Percentiles rank a stretch among this genome's conserved stretches.
Evolutionary conservation across 805 yeast genomes (phyloP).

Genomic region (Metschnikowia orientalis): DNA sequence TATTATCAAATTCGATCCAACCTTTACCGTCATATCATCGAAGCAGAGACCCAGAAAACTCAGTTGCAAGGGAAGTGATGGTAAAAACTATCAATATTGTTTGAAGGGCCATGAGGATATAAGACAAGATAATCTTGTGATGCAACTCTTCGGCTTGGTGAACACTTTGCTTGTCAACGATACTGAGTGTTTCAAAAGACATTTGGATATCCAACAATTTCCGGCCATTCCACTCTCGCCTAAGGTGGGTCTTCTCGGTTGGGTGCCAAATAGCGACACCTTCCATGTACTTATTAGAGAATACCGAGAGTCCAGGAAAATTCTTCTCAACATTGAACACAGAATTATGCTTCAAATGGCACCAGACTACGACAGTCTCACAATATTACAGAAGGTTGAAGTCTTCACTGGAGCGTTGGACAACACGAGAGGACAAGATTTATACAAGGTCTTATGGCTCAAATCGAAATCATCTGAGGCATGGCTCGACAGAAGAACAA

Average conservation of each 20-base stretch:
- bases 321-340: slow-evolving; percentile 86
- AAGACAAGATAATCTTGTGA: slow-evolving; percentile 93
- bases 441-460: slow-evolving; percentile 93
- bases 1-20: slow-evolving; percentile 74
- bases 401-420: slow-evolving; percentile 95
- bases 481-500: slow-evolving; percentile 95
- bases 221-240: slow-evolving; percentile 96
- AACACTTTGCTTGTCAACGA: slow-evolving; percentile 85
- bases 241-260: slow-evolving; percentile 90
- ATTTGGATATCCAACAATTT: slow-evolving; percentile 84
- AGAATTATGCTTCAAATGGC: slow-evolving; percentile 97
- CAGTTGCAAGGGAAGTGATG: slow-evolving; percentile 81
- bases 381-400: slow-evolving; percentile 88
- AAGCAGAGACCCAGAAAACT: slow-evolving; percentile 93
- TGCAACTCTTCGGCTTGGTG: slow-evolving; percentile 95
- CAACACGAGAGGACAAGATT: slow-evolving; percentile 92
- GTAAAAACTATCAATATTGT: slow-evolving; percentile 76
- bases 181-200: slow-evolving; percentile 94
- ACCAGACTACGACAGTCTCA: slow-evolving; percentile 87
- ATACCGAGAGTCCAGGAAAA: slow-evolving; percentile 87
- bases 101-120: slow-evolving; percentile 97
- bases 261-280: slow-evolving; percentile 98
- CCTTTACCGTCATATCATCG: slow-evolving; percentile 81
- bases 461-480: slow-evolving; percentile 95
- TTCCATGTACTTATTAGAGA: slow-evolving; percentile 90